Evolutionary conservation across 2,329 filamentous ascomycete species (phyloP), one percentile per base, ranked within the genome.

Genomic region (Septoria linicola): DNA sequence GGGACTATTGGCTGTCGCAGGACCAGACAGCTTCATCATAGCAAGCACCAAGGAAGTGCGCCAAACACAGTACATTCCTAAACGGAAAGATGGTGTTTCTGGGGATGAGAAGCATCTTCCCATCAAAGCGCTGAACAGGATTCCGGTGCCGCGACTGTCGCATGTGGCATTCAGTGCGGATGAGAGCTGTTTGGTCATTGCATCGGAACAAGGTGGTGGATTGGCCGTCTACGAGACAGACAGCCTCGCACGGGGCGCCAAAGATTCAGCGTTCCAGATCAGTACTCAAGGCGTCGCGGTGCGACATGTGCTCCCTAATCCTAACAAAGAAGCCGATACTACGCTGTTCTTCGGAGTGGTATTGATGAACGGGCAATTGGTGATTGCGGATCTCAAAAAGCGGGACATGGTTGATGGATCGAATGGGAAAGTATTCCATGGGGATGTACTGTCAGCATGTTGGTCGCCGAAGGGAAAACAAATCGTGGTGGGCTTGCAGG

Each of bases 391-490:
- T 68, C 70, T 99, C 53, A 84, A 86, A 63, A 80, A 84, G 31
- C 78, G 80, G 41, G 76, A 73, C 34, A 77, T 89, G 37, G 67
- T 79, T 7, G 72, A 74, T 27, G 80, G 81, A 1, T 63, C 76
- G 16, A 82, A 82, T 58, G 88, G 88, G 0, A 60, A 55, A 63
- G 73, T 84, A 1, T 75, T 95, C 57, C 88, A 85, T 63, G 76
- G 80, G 21, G 84, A 87, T 41, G 91, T 95, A 21, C 90, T 85
- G 66, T 93, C 87, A 63, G 80, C 89, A 4, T 85, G 88, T 49
- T 99, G 95, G 93, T 99, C 93, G 69, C 86, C 83, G 54, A 89
- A 85, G 67, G 93, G 93, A 40, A 99, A 96, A 68, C 92, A 97
- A 67, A 76, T 99, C 36, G 85, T 95, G 37, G 91, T 89, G 59